Base-by-base conservation (phyloP, 768 basidiomycete genomes). In the Suillus brevipes region DNA sequence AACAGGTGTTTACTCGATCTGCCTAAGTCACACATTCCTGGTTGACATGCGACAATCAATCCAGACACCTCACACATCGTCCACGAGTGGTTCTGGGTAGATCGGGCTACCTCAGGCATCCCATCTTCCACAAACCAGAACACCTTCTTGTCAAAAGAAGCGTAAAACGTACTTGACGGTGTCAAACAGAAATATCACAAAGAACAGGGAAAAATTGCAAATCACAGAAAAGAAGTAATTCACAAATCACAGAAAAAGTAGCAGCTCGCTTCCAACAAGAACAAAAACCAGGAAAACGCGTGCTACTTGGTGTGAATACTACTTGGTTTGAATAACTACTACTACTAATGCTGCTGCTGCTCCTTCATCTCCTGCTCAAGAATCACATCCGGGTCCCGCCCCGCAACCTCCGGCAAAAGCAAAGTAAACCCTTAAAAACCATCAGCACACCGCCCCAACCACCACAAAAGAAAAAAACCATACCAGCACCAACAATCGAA, bases 401-500 rank as follows among this genome's bases (percentile, higher is more conserved):
- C 80, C 45, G 78, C 78, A 23, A 83, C 81, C 69, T 86, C 85
- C 3, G 85, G 85, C 3, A 86, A 80, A 60, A 86, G 79, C 9
- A 83, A 73, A 10, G 83, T 83, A 66, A n/a, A n/a, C n/a, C n/a
- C n/a, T n/a, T n/a, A n/a, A n/a, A n/a, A n/a, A n/a, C n/a, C n/a
- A n/a, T n/a, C n/a, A n/a, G n/a, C n/a, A n/a, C n/a, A n/a, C n/a
- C n/a, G n/a, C n/a, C n/a, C n/a, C n/a, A n/a, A n/a, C n/a, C n/a
- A n/a, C n/a, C n/a, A n/a, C n/a, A n/a, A n/a, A n/a, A n/a, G n/a
- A n/a, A n/a, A n/a, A n/a, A n/a, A n/a, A n/a, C n/a, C n/a, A n/a
- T n/a, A 80, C 74, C 73, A 6, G 87, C 87, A 14, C 89, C 89
- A 0, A 78, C 80, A 57, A 90, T 72, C 61, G 83, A 87, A 68